Percentiles rank a stretch among this genome's conserved stretches.
Conservation (phyloP, 371 early-diverging fungal genomes). For the Saksenaea oblongispora region DNA sequence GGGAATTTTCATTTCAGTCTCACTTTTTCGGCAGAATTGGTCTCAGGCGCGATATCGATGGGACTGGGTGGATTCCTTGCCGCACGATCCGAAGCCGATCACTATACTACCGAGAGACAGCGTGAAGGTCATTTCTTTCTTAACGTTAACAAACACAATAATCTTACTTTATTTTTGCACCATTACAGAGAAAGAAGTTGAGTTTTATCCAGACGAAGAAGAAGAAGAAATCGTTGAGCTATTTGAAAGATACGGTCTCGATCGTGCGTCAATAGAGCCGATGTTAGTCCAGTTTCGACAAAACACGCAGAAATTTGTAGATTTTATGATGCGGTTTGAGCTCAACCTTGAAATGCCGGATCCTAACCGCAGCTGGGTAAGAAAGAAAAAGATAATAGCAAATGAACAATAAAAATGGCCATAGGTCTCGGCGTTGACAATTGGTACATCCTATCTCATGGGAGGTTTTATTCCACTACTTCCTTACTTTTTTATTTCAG, state of each 20-base stretch:
- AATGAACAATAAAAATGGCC: not conserved
- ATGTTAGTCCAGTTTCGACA: conserved; percentile 54
- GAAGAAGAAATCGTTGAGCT: conserved; percentile 66
- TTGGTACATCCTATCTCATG: conserved; percentile 68
- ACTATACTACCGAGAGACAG: conserved; percentile 61
- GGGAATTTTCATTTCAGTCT: not conserved
- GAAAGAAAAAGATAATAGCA: not conserved
- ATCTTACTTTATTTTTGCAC: too few species aligned
- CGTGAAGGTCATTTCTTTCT: conserved; percentile 42
- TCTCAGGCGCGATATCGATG: conserved; percentile 68
- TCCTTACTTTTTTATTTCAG: conserved; percentile 59
- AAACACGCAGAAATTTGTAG: conserved; percentile 62
- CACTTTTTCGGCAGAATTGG: conserved; percentile 49
- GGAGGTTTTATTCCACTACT: conserved; percentile 72
- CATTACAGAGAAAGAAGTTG: conserved; percentile 54
- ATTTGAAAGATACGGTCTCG: conserved; percentile 65
- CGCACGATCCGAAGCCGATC: conserved; percentile 57
- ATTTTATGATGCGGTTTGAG: conserved; percentile 81
- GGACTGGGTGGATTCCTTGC: conserved; percentile 37
- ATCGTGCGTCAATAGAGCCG: conserved; percentile 55
- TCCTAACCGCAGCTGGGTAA: conserved; percentile 62
- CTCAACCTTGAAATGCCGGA: conserved; percentile 69
- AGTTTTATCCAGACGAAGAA: conserved; percentile 61
- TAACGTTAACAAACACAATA: not conserved
- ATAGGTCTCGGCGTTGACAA: conserved; percentile 65